Percentiles rank a stretch among this genome's conserved stretches.
Conservation (phyloP, 192 early-diverging fungal species). For the Backusella psychrophila region DNA sequence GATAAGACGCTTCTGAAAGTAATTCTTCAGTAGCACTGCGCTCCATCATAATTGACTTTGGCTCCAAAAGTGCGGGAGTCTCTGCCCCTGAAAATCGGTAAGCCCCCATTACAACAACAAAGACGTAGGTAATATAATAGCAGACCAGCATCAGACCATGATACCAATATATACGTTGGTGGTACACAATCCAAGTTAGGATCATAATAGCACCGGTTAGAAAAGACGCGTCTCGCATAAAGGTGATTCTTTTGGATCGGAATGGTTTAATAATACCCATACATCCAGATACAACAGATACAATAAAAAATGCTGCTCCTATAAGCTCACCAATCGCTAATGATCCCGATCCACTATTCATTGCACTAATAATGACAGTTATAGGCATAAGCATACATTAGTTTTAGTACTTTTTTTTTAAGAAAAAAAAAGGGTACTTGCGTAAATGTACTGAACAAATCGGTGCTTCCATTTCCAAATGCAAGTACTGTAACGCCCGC, state of each 20-base stretch:
- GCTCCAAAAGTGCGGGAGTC: background rate
- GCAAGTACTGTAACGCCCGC: conserved; percentile 76
- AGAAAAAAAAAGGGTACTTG: background rate
- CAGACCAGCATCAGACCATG: conserved; percentile 52
- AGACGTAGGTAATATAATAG: conserved; percentile 61
- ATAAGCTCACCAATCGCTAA: conserved; percentile 89
- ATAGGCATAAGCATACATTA: background rate
- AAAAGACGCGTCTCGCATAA: conserved; percentile 75
- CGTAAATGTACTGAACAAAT: conserved; percentile 81
- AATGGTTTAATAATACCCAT: conserved; percentile 82
- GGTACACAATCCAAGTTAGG: conserved; percentile 47
- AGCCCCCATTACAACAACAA: conserved; percentile 43
- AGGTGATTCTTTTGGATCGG: conserved; percentile 59
- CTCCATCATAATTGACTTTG: background rate
- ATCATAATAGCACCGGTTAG: conserved; percentile 62
- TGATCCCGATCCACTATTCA: conserved; percentile 66
- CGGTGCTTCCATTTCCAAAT: conserved; percentile 89
- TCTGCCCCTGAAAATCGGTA: conserved; percentile 17
- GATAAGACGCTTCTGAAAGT: conserved; percentile 15
- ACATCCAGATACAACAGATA: conserved; percentile 77
- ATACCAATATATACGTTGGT: conserved; percentile 49
- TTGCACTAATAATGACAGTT: conserved; percentile 51
- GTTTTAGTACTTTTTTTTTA: conserved; percentile 12
- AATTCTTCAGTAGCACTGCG: conserved; percentile 5
- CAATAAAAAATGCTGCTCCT: conserved; percentile 82